Evolutionary conservation across 2,329 filamentous ascomycete genomes (phyloP), one percentile per base, ranked within the genome.

Genomic region (Aspergillus tamarii): DNA sequence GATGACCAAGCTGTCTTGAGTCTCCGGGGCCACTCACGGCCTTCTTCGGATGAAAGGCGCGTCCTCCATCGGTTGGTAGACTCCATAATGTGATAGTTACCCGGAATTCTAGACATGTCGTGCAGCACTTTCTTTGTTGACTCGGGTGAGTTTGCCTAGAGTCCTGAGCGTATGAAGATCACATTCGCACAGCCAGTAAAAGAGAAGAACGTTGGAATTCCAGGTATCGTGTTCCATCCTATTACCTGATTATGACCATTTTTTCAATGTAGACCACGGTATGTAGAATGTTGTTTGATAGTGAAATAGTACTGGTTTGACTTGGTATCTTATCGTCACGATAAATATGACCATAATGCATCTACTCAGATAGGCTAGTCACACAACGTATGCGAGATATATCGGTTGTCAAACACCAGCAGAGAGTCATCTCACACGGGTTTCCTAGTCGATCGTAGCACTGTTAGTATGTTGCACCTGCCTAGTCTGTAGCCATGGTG

Each of bases 231-330:
- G 16, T 7, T 36, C 16, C 14, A 36, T 7, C 34, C 39, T 41
- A 36, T 16, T 19, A n/a, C n/a, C n/a, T 8, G 16, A 19, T 0
- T 14, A 4, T 41, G n/a, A 7, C n/a, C 9, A 19, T 9, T 41
- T 4, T 19, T 4, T 4, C 1, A 19, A n/a, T 9, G 19, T 3
- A 19, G 1, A 1, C 7, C 39, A n/a, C 3, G 7, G 16, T 9
- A 19, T 41, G 2, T 41, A 9, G 2, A 10, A 41, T 41, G 19
- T n/a, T 2, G 2, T n/a, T n/a, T 2, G 3, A 41, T 41, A 19
- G 36, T 9, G 19, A 16, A 36, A 36, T 16, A 9, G 39, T 19
- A 19, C 16, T 7, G 16, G 19, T 3, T 19, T 19, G 3, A 4
- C 8, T 16, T 36, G 14, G 14, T 16, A 0, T 16, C 14, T n/a